Percentiles rank a stretch among this genome's conserved stretches.
These are phyloP conservation scores for Aphanoascus verrucosus DNA, from an alignment of 2,329 filamentous ascomycete genomes.

Conservation along the genomic window DNA sequence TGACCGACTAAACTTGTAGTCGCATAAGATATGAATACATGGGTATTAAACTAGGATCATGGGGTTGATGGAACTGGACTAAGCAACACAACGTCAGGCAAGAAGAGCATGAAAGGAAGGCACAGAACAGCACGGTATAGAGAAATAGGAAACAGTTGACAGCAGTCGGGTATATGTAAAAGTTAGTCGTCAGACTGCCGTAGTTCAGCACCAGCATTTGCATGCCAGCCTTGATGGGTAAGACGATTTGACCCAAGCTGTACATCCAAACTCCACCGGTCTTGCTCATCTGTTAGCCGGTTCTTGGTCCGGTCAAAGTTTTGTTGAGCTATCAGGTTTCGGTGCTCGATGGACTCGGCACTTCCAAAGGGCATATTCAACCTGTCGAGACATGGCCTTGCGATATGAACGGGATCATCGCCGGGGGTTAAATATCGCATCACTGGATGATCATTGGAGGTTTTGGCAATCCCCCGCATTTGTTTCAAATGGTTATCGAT, in stretches of 20 bases:
- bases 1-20: no score
- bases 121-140: no score
- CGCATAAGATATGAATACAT: no score
- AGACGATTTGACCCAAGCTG: background rate
- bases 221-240: background rate
- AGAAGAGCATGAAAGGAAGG: no score
- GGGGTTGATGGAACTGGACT: no score
- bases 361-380: slow-evolving; percentile 1
- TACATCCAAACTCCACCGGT: background rate
- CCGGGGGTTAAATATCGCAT: slow-evolving; percentile 5
- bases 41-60: no score
- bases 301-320: background rate
- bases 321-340: slow-evolving; percentile 1
- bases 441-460: slow-evolving; percentile 6
- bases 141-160: no score
- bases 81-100: no score
- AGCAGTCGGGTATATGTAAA: no score
- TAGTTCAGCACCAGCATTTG: background rate
- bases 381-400: background rate
- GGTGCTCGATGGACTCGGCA: slow-evolving; percentile 1
- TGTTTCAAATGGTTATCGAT: slow-evolving; percentile 1
- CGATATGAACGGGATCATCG: background rate
- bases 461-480: background rate
- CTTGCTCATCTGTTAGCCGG: background rate
- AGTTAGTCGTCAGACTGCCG: no score